Percentiles rank a stretch among this genome's conserved stretches.
Evolutionary conservation across 768 basidiomycete genomes (phyloP).

Genomic region (Pulveroboletus sp.): DNA sequence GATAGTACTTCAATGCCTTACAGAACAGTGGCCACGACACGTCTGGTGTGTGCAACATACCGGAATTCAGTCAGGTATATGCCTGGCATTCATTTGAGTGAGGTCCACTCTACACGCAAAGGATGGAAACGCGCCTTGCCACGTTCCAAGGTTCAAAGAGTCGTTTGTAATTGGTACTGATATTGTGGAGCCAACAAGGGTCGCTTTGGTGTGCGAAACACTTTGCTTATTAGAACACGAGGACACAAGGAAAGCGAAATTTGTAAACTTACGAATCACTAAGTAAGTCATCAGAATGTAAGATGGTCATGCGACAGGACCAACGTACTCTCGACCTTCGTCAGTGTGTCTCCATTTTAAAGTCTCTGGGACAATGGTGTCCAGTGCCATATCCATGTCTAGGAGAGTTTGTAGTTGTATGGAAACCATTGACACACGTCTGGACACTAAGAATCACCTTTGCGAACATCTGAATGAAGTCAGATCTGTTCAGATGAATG

Average conservation of each 20-base stretch:
- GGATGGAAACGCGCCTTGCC: slow-evolving; percentile 65
- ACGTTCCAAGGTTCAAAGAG: slow-evolving; percentile 79
- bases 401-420: slow-evolving; percentile 34
- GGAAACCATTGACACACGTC: not conserved
- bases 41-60: slow-evolving; percentile 59
- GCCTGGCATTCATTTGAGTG: slow-evolving; percentile 37
- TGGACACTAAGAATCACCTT: slow-evolving; percentile 32
- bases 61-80: slow-evolving; percentile 90
- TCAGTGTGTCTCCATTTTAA: slow-evolving; percentile 84
- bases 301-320: not conserved
- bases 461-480: slow-evolving; percentile 39
- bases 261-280: slow-evolving; percentile 69
- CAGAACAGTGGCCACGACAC: slow-evolving; percentile 81
- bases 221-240: slow-evolving; percentile 34
- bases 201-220: slow-evolving; percentile 88
- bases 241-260: not conserved
- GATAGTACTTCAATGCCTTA: slow-evolving; percentile 32
- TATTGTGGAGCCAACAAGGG: slow-evolving; percentile 79
- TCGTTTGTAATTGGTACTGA: slow-evolving; percentile 82
- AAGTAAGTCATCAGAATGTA: slow-evolving; percentile 3
- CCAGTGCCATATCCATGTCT: slow-evolving; percentile 97
- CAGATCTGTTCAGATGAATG: not conserved
- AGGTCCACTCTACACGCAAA: not conserved
- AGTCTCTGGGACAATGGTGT: slow-evolving; percentile 81
- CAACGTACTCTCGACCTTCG: slow-evolving; percentile 82